phyloP scores from a whole-genome alignment of 345 rosid species.

The Zanthoxylum bungeanum region DNA sequence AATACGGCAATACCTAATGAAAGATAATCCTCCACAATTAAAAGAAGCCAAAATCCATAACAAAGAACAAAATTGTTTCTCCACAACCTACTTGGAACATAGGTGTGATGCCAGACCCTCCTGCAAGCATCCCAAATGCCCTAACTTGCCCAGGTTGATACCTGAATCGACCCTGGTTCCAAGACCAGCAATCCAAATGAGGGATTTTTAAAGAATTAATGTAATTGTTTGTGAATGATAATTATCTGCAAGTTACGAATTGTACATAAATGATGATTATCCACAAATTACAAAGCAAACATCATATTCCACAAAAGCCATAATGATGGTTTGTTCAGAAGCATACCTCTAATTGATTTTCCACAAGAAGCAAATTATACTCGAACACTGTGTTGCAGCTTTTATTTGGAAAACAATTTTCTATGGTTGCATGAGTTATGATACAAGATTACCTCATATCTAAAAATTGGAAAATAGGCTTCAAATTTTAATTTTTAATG shows the following conservation, averaged over 20 bases:
- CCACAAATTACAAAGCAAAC: not conserved
- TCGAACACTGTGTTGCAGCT: not conserved
- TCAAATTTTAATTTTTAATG: not conserved
- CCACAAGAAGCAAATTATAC: not conserved
- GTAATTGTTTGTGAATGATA: not conserved
- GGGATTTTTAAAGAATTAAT: not conserved
- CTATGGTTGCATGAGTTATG: too few species aligned
- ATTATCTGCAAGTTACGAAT: not conserved
- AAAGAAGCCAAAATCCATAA: not conserved
- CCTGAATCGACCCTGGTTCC: conserved; percentile 81
- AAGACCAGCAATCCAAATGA: not conserved
- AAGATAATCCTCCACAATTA: not conserved
- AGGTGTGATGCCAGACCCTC: conserved; percentile 99
- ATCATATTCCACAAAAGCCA: not conserved
- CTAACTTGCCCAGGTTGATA: conserved; percentile 86
- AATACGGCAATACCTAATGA: not conserved
- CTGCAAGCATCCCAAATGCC: conserved; percentile 97
- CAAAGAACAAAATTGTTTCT: not conserved
- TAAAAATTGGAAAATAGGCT: not conserved
- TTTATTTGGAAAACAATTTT: not conserved
- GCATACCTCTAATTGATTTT: not conserved
- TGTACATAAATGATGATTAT: not conserved
- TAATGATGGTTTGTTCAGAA: conserved; percentile 6
- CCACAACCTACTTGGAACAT: conserved; percentile 81
- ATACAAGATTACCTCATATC: not conserved